Conservation (phyloP, 495 filamentous ascomycete genomes). For the Hypomontagnella submonticulosa region DNA sequence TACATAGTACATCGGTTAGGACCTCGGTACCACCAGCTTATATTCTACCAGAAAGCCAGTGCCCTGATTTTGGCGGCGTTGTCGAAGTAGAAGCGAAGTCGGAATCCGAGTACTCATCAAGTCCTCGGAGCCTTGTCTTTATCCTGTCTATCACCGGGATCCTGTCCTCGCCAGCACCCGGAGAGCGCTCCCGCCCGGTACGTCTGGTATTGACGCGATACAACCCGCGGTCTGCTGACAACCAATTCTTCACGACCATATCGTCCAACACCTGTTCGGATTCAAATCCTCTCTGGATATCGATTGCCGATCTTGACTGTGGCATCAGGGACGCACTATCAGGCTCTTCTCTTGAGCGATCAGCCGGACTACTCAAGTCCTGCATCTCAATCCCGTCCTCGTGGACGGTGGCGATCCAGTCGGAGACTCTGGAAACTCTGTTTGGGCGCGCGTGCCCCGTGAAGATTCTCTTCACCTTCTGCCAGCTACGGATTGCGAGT, state of each 20-base stretch:
- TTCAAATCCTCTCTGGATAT: background rate
- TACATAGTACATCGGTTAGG: background rate
- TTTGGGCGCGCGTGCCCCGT: no score
- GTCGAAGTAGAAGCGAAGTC: background rate
- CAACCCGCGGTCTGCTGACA: no score
- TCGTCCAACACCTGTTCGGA: no score
- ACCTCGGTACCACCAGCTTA: background rate
- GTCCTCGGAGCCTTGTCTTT: background rate
- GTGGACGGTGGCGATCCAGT: no score
- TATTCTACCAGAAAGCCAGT: constrained; percentile 8
- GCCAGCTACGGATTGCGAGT: constrained; percentile 1
- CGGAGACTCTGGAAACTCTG: no score
- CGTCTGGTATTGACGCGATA: no score
- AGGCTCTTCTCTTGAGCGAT: background rate
- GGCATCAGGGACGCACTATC: background rate
- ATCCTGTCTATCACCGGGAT: background rate
- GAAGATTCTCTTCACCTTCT: constrained; percentile 14
- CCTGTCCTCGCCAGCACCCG: no score
- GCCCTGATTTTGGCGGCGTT: background rate
- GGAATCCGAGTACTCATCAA: background rate
- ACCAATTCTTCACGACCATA: no score
- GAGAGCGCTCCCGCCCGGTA: no score
- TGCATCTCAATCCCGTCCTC: background rate
- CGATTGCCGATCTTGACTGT: background rate
- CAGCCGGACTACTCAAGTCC: background rate